Base-by-base conservation (phyloP, 2,329 filamentous ascomycete genomes). In the Clarireedia paspali region DNA sequence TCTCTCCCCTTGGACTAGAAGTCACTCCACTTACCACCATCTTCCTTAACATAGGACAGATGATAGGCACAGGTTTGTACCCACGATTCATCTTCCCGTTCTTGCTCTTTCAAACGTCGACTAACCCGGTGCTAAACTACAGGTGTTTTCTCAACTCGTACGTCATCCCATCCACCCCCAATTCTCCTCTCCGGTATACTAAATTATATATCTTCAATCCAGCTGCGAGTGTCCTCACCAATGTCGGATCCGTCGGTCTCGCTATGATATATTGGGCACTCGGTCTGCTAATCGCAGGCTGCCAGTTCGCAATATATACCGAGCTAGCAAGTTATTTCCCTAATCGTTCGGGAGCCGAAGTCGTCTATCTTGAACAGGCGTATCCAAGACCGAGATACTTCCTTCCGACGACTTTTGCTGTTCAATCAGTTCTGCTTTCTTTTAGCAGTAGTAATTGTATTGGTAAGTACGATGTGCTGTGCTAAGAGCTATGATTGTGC, bases 351-450 rank as follows among this genome's bases (percentile, higher is more conserved):
- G 84, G 84, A 0, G 77, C 78, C 0, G 82, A 88, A 62, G 83
- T 85, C 0, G 84, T 85, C 0, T 88, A 86, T 61, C 74, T 88
- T 0, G 84, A 88, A 61, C 84, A 88, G 63, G 80, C 82, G 0
- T 88, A 79, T 59, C 83, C 83, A 1, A 75, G 81, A 1, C 85
- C 84, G 0, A 78, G 75, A 54, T 84, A 82, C 64, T 76, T 88
- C 58, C 81, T 88, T 49, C 82, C 84, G 0, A 80, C 81, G 0
- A 74, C 81, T 0, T 88, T 84, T 64, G 84, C 84, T 0, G 77
- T 85, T 2, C 81, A 84, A 64, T 77, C 78, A 0, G 81, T 87
- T 1, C 67, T 84, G 1, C 70, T 88, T 3, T 85, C 84, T 0
- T 88, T 87, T 60, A 81, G 79, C 60, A 84, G 81, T 61, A 80